phyloP scores from a whole-genome alignment of 805 yeast genomes.

The Pichia heedii region DNA sequence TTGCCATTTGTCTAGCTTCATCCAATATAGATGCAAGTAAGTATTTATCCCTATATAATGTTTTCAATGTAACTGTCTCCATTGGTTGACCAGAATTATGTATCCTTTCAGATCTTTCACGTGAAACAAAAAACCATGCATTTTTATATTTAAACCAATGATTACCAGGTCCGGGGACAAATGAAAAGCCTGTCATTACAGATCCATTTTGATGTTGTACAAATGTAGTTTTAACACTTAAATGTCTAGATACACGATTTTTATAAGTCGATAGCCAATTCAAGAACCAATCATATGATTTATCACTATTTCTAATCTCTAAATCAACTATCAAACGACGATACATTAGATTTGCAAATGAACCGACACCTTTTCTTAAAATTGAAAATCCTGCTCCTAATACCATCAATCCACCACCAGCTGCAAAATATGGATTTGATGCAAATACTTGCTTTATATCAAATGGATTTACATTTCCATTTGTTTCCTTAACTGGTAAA shows the following conservation, averaged over 20 bases:
- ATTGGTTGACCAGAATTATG: constrained; percentile 91
- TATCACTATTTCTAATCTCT: constrained; percentile 89
- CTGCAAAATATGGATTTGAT: constrained; percentile 89
- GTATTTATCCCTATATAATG: constrained; percentile 71
- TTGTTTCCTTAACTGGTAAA: not conserved
- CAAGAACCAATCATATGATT: constrained; percentile 88
- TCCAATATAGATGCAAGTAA: constrained; percentile 56
- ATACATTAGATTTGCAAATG: constrained; percentile 59
- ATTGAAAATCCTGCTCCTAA: constrained; percentile 84
- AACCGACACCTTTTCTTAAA: constrained; percentile 57
- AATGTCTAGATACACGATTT: constrained; percentile 65
- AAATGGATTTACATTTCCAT: not conserved
- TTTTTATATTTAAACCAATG: constrained; percentile 80
- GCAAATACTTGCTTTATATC: constrained; percentile 32
- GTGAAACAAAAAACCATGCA: constrained; percentile 77
- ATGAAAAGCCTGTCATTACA: constrained; percentile 73
- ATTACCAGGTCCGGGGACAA: constrained; percentile 97
- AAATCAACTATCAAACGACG: constrained; percentile 82
- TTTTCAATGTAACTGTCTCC: constrained; percentile 92
- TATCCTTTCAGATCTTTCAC: constrained; percentile 85
- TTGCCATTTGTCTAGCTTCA: constrained; percentile 81
- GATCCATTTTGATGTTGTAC: constrained; percentile 90
- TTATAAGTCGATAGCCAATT: constrained; percentile 92
- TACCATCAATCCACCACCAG: constrained; percentile 96
- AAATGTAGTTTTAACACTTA: constrained; percentile 82